Conservation (phyloP, 495 filamentous ascomycete species). For the Penicillium manginii region DNA sequence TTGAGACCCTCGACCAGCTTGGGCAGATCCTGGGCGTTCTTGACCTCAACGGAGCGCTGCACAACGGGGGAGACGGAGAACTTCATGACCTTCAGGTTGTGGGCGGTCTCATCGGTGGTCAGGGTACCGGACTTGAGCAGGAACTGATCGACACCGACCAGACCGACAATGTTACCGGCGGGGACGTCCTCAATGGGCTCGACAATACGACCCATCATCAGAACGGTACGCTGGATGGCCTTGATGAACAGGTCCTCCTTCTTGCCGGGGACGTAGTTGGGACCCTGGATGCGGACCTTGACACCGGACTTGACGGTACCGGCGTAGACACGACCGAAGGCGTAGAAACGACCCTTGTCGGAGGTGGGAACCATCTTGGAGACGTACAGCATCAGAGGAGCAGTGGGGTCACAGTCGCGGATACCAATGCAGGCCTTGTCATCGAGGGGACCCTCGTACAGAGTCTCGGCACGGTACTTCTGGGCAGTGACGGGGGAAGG, state of each 20-base stretch:
- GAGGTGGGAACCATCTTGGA: slow-evolving; percentile 99
- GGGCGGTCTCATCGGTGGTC: slow-evolving; percentile 93
- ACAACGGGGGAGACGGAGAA: slow-evolving; percentile 99
- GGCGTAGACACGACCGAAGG: slow-evolving; percentile 99
- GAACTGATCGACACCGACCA: slow-evolving; percentile 99
- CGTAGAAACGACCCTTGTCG: slow-evolving; percentile 99
- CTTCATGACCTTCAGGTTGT: slow-evolving; percentile 99
- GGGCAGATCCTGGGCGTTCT: slow-evolving; percentile 99
- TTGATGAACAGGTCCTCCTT: slow-evolving; percentile 99
- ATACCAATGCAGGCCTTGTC: slow-evolving; percentile 93
- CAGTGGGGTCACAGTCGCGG: slow-evolving; percentile 97
- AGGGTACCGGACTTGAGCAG: slow-evolving; percentile 99
- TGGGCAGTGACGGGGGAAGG: slow-evolving; percentile 96
- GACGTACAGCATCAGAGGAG: slow-evolving; percentile 99
- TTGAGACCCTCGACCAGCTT: slow-evolving; percentile 99
- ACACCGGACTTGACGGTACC: slow-evolving; percentile 96
- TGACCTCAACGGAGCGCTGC: slow-evolving; percentile 97
- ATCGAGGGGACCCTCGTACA: slow-evolving; percentile 96
- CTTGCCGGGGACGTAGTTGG: slow-evolving; percentile 96
- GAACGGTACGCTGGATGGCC: slow-evolving; percentile 98
- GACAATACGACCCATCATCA: slow-evolving; percentile 99
- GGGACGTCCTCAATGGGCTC: slow-evolving; percentile 99
- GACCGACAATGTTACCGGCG: slow-evolving; percentile 97
- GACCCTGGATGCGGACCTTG: slow-evolving; percentile 99
- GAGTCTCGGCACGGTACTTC: slow-evolving; percentile 96